These are phyloP conservation scores for Corylus avellana DNA, from an alignment of 306 rosid genomes.

Conservation along the genomic window DNA sequence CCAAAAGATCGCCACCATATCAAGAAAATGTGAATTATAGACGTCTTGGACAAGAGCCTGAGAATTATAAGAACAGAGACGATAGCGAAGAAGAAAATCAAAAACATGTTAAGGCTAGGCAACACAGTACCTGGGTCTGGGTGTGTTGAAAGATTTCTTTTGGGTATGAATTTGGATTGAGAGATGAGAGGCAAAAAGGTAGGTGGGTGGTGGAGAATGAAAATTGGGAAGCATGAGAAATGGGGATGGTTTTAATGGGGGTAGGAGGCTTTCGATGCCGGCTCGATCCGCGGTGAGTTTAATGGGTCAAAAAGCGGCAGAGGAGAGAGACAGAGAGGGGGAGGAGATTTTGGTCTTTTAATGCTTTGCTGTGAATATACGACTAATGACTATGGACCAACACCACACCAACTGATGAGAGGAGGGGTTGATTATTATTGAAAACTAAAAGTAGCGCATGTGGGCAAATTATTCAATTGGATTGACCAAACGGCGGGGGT, in stretches of 20 bases:
- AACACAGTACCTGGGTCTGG: no score
- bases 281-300: slow-evolving; percentile 45
- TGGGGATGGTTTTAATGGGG: slow-evolving; percentile 9
- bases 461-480: slow-evolving; percentile 27
- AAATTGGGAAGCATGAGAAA: not conserved
- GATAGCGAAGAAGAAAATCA: slow-evolving; percentile 35
- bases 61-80: slow-evolving; percentile 26
- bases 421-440: no score
- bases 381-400: slow-evolving; percentile 29
- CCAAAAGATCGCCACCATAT: slow-evolving; percentile 58
- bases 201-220: not conserved
- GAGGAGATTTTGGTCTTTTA: slow-evolving; percentile 1
- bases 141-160: no score
- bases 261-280: slow-evolving; percentile 1
- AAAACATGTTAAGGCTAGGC: slow-evolving; percentile 22
- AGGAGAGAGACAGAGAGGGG: not conserved
- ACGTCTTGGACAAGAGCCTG: slow-evolving; percentile 61
- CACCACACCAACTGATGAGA: not conserved
- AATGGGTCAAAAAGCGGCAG: slow-evolving; percentile 21
- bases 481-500: slow-evolving; percentile 23
- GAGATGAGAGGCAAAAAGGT: not conserved
- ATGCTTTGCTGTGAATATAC: slow-evolving; percentile 36
- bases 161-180: not conserved
- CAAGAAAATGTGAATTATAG: slow-evolving; percentile 50
- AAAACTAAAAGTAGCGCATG: not conserved